Evolutionary conservation across 1,139 yeast species (phyloP).

Genomic region (Blastobotrys indianensis): DNA sequence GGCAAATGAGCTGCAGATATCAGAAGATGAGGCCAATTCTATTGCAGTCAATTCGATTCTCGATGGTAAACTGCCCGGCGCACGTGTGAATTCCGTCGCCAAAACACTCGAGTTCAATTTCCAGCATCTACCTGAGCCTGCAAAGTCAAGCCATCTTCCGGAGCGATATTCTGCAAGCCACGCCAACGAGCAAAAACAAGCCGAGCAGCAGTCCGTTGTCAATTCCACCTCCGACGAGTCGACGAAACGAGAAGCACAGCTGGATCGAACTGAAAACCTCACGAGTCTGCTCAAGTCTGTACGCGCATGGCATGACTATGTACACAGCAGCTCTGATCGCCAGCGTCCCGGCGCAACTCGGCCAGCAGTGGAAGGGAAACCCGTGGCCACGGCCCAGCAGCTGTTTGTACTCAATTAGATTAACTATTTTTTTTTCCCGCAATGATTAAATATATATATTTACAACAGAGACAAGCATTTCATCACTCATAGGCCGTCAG

Average conservation of each 20-base stretch:
- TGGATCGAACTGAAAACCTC: slow-evolving; percentile 3
- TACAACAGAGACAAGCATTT: not conserved
- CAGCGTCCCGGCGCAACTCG: too few relatives aligned
- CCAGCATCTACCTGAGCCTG: slow-evolving; percentile 1
- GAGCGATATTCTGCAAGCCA: slow-evolving; percentile 14
- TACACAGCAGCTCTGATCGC: not conserved
- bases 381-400: too few relatives aligned
- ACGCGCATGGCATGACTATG: not conserved
- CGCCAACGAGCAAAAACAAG: slow-evolving; percentile 15
- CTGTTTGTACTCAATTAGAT: too few relatives aligned
- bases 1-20: slow-evolving; percentile 26
- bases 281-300: not conserved
- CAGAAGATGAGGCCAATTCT: slow-evolving; percentile 36
- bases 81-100: slow-evolving; percentile 39
- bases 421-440: not conserved
- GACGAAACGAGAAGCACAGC: not conserved
- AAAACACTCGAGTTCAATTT: slow-evolving; percentile 14
- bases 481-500: too few relatives aligned
- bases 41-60: slow-evolving; percentile 42
- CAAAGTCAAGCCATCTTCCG: slow-evolving; percentile 12
- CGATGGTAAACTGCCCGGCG: slow-evolving; percentile 40
- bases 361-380: too few relatives aligned
- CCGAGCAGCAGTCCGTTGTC: slow-evolving; percentile 18
- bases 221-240: slow-evolving; percentile 11
- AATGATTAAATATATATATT: not conserved